Evolutionary conservation across 1,284 basidiomycete genomes (phyloP), one percentile per base, ranked within the genome.

Genomic region (Schizophyllum commune): DNA sequence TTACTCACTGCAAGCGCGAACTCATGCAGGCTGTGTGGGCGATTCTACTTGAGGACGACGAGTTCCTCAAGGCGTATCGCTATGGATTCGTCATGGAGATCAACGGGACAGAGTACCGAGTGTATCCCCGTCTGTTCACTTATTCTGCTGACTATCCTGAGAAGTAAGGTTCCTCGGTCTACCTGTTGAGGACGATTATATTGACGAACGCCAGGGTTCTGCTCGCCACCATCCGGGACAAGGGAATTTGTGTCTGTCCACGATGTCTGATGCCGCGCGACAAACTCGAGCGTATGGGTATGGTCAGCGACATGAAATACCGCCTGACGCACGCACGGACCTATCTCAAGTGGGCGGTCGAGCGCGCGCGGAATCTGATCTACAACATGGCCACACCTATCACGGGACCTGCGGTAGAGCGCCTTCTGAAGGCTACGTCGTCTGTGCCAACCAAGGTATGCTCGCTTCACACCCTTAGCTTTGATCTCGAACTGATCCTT

Each of bases 111-210:
- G 17, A 11, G 0, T 56, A 67, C 0, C 52, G 61, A 0, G 11
- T 69, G 0, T 73, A 63, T 27, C 67, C 65, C 13, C 56, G 62
- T 0, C 67, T 73, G 15, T 68, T 70, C 8, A 69, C 65, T 0
- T 72, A 72, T 55, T 67, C 66, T 0, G 69, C 68, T 0, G 69
- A 74, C 56, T 74, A 75, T 62, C 70, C 69, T 0, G 70, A 75
- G 62, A 74, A 74, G 73, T 74, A 64, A 57, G 67, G 60, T 2
- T n/a, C 58, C 19, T 8, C 19, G n/a, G 22, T n/a, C 47, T 55
- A 20, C 19, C 27, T 59, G 7, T 21, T 61, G 21, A 34, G 19
- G n/a, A 6, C n/a, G 2, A 11, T 55, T 54, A n/a, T 58, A 6
- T 9, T 27, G 22, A 39, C 55, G 6, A 33, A 17, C 52, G 57